Conservation (phyloP, 495 filamentous ascomycete species). For the Penicillium soppii region DNA sequence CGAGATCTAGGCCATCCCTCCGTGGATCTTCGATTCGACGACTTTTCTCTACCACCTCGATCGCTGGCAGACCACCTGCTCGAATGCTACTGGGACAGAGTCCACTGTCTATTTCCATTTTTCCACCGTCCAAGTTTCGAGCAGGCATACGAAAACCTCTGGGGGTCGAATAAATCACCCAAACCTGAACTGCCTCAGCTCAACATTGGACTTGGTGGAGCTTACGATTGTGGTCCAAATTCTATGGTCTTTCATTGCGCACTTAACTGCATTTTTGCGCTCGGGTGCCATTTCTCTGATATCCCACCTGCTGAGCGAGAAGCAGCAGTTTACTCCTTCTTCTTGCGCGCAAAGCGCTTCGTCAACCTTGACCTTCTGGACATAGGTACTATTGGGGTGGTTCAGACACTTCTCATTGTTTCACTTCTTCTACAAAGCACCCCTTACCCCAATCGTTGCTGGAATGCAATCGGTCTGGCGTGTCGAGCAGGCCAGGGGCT, state of each 20-base stretch:
- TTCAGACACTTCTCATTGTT: conserved; percentile 46
- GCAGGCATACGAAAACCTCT: conserved; percentile 42
- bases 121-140: conserved; percentile 46
- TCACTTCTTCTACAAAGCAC: conserved; percentile 47
- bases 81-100: conserved; percentile 38
- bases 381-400: conserved; percentile 40
- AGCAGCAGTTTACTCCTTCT: conserved; percentile 39
- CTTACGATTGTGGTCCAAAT: conserved; percentile 34
- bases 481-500: conserved; percentile 48
- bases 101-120: conserved; percentile 46
- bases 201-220: conserved; percentile 42
- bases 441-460: conserved; percentile 45
- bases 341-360: conserved; percentile 43
- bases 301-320: conserved; percentile 35
- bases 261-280: conserved; percentile 45
- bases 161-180: conserved; percentile 28
- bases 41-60: conserved; percentile 41
- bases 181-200: conserved; percentile 19
- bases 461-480: conserved; percentile 48
- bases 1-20: conserved; percentile 17
- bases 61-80: conserved; percentile 45
- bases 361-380: conserved; percentile 47
- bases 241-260: conserved; percentile 46
- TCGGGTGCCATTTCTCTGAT: conserved; percentile 46
- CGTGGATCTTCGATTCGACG: conserved; percentile 22